Evolutionary conservation across 2,329 filamentous ascomycete genomes (phyloP).

Genomic region (Exophiala sp.): DNA sequence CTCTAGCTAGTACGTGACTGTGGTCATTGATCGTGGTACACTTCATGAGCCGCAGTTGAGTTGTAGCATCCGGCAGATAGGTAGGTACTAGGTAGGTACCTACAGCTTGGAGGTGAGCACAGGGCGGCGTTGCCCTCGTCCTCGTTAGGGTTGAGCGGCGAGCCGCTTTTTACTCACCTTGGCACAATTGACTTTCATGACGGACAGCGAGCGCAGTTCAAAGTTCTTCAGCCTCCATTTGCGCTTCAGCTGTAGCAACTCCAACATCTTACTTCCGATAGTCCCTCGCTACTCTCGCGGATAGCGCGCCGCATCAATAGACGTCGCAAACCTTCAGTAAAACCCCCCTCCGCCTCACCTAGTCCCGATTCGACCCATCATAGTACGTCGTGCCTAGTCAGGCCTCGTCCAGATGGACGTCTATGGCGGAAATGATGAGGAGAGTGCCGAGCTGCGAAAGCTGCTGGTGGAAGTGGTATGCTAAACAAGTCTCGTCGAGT

Average conservation of each 20-base stretch:
- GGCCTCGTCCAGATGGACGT: constrained; percentile 41
- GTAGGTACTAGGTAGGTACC: too few relatives aligned
- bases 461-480: constrained; percentile 71
- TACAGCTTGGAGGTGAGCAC: too few relatives aligned
- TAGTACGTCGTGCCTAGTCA: constrained; percentile 2
- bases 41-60: too few relatives aligned
- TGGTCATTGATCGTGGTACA: too few relatives aligned
- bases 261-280: not conserved
- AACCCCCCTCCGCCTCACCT: not conserved
- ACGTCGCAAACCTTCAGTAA: not conserved
- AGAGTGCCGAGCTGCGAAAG: constrained; percentile 75
- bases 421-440: constrained; percentile 69
- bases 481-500: constrained; percentile 22
- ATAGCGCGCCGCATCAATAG: not conserved
- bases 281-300: not conserved
- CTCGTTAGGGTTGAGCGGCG: not conserved
- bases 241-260: not conserved
- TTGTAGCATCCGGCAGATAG: too few relatives aligned
- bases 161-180: not conserved
- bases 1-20: too few relatives aligned
- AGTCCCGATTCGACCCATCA: not conserved
- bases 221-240: constrained; percentile 1
- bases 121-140: not conserved
- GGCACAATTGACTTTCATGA: not conserved
- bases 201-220: not conserved